Evolutionary conservation across 257 asterid species (phyloP), one percentile per base, ranked within the genome.

Genomic region (Cinchona pubescens): DNA sequence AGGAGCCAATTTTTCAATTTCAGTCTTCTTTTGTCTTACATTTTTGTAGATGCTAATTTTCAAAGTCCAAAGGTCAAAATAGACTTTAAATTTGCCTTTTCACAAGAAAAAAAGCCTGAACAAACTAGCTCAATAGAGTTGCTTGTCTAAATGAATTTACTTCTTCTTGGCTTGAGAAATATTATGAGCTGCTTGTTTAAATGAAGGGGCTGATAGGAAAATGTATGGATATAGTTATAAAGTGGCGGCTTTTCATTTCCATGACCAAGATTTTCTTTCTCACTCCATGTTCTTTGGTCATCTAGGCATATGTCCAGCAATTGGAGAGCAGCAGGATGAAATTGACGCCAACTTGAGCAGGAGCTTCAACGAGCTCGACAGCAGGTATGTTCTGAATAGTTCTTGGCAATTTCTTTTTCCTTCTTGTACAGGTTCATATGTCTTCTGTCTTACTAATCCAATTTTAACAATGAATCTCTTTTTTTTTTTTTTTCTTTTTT

Each of bases 361-460:
- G 99, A 94, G 85, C 96, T 94, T 79, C 99, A 94, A 86, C 90
- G 99, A 79, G 99, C 99, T 72, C 86, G 99, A 74, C 99, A 94
- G 80, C 99, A 94, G 98, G 99, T 92, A 40, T 25, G 78, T 79
- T 38, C 70, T 70, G 65, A 69, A 40, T 38, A 37, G 27, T 40
- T 53, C 7, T 67, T 51, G 18, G 23, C 43, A 67, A 69, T 76
- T 58, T 5, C 42, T 46, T 18, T 72, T 48, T 77, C 53, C 46
- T 13, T 16, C 23, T 34, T 67, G 66, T 70, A 46, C 48, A 42
- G 40, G 40, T 69, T 43, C 60, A 30, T 38, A 16, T 72, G 74
- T 34, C 60, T 16, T 76, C 71, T n/a, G n/a, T n/a, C n/a, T n/a
- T n/a, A n/a, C n/a, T 72, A 19, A 71, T 77, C 19, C 37, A 64